Conservation (phyloP, 2,329 filamentous ascomycete genomes). For the Microsporum audouinii region DNA sequence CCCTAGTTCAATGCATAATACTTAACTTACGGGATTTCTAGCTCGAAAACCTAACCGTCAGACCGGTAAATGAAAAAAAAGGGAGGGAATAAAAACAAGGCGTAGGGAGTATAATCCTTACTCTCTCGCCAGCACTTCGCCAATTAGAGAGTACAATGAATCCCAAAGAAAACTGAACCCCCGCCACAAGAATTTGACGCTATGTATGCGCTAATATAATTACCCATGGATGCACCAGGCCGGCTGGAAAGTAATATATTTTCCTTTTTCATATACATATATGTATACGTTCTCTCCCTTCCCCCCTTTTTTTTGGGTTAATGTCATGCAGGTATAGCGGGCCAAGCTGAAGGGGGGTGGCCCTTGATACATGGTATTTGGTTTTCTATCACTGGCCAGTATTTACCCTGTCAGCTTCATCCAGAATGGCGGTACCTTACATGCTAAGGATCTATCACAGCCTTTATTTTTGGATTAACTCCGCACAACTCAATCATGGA, state of each 20-base stretch:
- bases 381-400: background rate
- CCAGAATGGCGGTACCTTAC: background rate
- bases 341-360: background rate
- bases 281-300: background rate
- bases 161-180: constrained; percentile 1
- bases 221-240: background rate
- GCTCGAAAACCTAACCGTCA: background rate
- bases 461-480: background rate
- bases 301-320: background rate
- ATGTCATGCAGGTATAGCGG: background rate
- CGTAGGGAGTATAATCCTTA: background rate
- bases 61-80: background rate
- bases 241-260: background rate
- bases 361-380: background rate
- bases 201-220: background rate
- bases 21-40: background rate
- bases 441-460: background rate
- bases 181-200: background rate
- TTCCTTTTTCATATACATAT: background rate
- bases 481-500: background rate
- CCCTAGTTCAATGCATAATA: background rate
- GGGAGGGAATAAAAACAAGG: background rate
- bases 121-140: background rate
- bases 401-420: background rate
- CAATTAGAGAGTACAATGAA: background rate